Conservation (phyloP, 345 rosid genomes). For the Mercurialis annua region DNA sequence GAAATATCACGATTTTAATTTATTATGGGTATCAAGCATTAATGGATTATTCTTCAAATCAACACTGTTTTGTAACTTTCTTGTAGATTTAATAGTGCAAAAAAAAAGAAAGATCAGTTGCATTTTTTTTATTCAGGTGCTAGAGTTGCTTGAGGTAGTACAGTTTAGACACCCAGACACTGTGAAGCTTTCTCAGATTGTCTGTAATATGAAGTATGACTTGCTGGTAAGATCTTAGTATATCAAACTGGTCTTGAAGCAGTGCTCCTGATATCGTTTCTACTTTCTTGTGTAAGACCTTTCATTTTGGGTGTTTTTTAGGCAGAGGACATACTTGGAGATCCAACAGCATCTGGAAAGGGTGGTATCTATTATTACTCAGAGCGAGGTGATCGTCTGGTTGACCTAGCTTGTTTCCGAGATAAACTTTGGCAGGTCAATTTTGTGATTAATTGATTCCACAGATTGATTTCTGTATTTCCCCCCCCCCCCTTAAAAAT, state of each 20-base stretch:
- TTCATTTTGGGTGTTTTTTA: conserved; percentile 28
- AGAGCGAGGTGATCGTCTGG: conserved; percentile 90
- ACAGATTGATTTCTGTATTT: not conserved
- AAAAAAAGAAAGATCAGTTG: not conserved
- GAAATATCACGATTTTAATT: not conserved
- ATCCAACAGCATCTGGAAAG: conserved; percentile 62
- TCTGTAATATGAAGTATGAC: conserved; percentile 60
- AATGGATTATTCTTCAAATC: too few relatives aligned
- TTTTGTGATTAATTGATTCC: not conserved
- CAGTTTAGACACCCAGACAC: conserved; percentile 88
- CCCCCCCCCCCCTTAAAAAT: too few relatives aligned
- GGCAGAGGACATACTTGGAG: conserved; percentile 80
- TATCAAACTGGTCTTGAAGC: too few relatives aligned
- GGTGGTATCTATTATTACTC: conserved; percentile 84
- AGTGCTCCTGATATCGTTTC: conserved; percentile 7
- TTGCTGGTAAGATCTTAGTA: conserved; percentile 51
- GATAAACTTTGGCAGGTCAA: conserved; percentile 83
- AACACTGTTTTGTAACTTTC: too few relatives aligned
- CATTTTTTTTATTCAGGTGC: conserved; percentile 45
- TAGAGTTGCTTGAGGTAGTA: conserved; percentile 79
- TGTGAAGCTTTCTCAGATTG: conserved; percentile 62
- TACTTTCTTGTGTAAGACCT: not conserved
- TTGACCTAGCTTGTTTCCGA: conserved; percentile 74
- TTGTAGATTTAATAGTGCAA: too few relatives aligned
- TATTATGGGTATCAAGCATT: conserved; percentile 4